A percentile compares a stretch with the other conserved stretches of the same genome.
Conservation (phyloP, 2,329 filamentous ascomycete species). For the Trichoderma koningii region DNA sequence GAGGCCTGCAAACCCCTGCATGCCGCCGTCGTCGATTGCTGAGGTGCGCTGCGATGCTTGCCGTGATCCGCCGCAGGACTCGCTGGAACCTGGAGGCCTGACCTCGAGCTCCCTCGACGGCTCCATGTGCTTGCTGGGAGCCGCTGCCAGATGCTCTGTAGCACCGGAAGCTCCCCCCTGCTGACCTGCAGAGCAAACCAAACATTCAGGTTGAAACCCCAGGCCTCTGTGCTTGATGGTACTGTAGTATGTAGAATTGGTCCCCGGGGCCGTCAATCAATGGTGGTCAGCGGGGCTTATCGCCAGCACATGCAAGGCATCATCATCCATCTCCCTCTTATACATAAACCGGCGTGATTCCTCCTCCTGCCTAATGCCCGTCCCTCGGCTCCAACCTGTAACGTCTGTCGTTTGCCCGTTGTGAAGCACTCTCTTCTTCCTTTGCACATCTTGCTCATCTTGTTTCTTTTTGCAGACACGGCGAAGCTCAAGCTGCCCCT, state of each 20-base stretch:
- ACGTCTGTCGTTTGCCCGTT: background rate
- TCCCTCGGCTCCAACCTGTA: background rate
- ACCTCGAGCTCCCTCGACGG: background rate
- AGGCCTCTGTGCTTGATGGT: background rate
- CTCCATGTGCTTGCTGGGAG: background rate
- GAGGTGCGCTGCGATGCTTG: background rate
- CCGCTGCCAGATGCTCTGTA: background rate
- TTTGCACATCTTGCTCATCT: background rate
- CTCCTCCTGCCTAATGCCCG: background rate
- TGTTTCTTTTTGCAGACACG: background rate
- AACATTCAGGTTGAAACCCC: background rate
- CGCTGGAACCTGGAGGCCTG: background rate
- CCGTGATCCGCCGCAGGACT: background rate
- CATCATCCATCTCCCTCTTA: background rate
- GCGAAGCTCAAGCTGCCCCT: background rate
- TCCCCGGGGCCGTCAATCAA: no score
- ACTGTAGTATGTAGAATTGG: background rate
- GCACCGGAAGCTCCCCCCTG: conserved; percentile 11
- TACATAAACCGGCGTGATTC: background rate
- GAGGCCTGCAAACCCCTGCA: conserved; percentile 10
- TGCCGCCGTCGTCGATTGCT: background rate
- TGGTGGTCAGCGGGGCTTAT: conserved; percentile 2
- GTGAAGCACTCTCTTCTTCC: background rate
- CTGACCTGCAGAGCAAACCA: conserved; percentile 13
- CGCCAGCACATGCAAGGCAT: background rate